Base-by-base conservation (phyloP, 371 early-diverging fungal genomes). In the Syncephalastrum racemosum region DNA sequence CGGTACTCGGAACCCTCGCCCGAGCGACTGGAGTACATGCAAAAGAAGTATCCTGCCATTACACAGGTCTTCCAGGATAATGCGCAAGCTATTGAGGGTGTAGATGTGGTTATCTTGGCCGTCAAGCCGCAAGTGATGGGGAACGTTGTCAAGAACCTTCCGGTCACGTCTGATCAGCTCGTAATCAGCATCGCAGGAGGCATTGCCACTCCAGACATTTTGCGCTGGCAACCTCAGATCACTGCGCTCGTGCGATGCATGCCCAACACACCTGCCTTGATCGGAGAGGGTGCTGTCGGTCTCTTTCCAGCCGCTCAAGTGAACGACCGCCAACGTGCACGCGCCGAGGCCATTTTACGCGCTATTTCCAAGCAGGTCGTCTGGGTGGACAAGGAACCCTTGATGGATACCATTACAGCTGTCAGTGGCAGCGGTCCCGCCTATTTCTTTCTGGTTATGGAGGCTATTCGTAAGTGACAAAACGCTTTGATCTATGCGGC, bases 191-290 rank as follows among this genome's bases (percentile, higher is more conserved):
- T 96, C 50, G 95, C 90, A 4, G 97, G 94, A 2, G 97, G 97
- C 20, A 90, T 96, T 57, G 76, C 81, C 5, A 78, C 88, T 13
- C 62, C 60, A 4, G 89, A 90, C 58, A 82, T 95, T 55, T 53
- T 73, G 25, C 80, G 82, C 8, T 95, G 95, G 94, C 44, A 48
- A 1, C 53, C 69, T 1, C 36, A 31, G 36, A 31, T 31, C 36
- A 31, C 36, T 10, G 68, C 87, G 7, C 70, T 97, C 36, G 92
- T 95, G 18, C 71, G 96, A 18, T 85, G 87, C 60, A 97, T 97
- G 97, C 95, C 97, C 63, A 97, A 97, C 71, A 97, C 97, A 39
- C 97, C 97, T 24, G 89, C 93, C 16, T 64, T 95, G 46, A 89
- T 94, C 4, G 78, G 82, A 23, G 90, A 93, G 70, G 97, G 97